Base-by-base conservation (phyloP, 2,329 filamentous ascomycete genomes). In the Helotiales sp. region DNA sequence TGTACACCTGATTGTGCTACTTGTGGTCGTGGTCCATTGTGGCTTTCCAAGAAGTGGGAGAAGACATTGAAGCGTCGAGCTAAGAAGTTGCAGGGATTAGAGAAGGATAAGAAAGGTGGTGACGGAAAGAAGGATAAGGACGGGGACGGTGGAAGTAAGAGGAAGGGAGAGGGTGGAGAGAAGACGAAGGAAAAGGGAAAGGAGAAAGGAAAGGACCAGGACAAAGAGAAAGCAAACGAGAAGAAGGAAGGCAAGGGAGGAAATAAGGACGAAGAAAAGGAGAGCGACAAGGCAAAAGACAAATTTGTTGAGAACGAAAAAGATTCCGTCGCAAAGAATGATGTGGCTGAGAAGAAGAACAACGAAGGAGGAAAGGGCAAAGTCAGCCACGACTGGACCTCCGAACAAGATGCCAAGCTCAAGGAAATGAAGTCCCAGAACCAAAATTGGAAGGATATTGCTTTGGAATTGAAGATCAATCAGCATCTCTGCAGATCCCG, bases 361-460 rank as follows among this genome's bases (percentile, higher is more conserved):
- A 43, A 62, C n/a, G 50, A 59, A 15, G 45, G 10, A 3, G 65
- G 62, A 34, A 47, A 66, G 47, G 43, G 52, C 17, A 20, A 55
- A 4, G 49, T 57, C 10, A 32, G 10, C 11, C 60, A 61, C 37
- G 47, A 24, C 22, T 75, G 74, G 74, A 74, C 70, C 2, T 26
- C 54, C n/a, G 70, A 69, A n/a, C 69, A 76, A 70, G 75, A 76
- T 40, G 55, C 54, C 1, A 72, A 69, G 50, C 69, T 77, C 34
- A 66, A 62, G 17, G 58, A 67, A 4, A 71, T 75, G 71, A 76
- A 77, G 65, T 65, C 59, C 6, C 68, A 66, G 11, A 73, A 72
- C 5, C 70, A 71, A 22, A 28, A 30, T 1, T 63, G 61, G 47
- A 74, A 72, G 57, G 70, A 73, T 5, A 75, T 76, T 30, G 62